phyloP scores from a whole-genome alignment of 371 early-diverging fungal genomes.

The Apophysomyces trapeziformis region DNA sequence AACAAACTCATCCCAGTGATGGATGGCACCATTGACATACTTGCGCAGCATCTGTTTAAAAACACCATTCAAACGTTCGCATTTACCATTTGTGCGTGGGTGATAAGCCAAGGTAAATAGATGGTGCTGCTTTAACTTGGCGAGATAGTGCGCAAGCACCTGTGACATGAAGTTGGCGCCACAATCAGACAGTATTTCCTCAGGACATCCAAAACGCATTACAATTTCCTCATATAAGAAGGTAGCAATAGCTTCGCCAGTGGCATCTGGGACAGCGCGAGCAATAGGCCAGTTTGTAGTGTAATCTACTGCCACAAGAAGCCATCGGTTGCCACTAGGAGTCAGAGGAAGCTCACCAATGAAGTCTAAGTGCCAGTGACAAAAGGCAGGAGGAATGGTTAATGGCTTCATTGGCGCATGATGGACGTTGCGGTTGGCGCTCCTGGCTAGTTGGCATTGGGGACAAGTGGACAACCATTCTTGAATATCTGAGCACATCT shows the following conservation, averaged over 20 bases:
- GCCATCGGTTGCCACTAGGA: too few relatives aligned
- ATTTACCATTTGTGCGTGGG: constrained; percentile 24
- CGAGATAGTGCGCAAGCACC: not conserved
- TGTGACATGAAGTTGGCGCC: constrained; percentile 14
- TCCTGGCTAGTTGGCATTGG: constrained; percentile 10
- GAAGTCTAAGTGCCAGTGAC: too few relatives aligned
- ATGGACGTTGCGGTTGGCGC: too few relatives aligned
- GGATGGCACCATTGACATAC: constrained; percentile 22
- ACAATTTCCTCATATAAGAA: constrained; percentile 40
- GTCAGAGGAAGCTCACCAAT: too few relatives aligned
- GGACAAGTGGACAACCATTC: constrained; percentile 16
- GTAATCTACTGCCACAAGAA: too few relatives aligned
- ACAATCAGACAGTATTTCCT: not conserved
- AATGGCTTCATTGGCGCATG: too few relatives aligned
- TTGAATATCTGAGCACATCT: constrained; percentile 19
- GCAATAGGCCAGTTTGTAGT: constrained; percentile 42
- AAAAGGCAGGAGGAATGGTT: too few relatives aligned
- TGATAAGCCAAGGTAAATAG: constrained; percentile 18
- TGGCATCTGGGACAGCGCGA: constrained; percentile 34
- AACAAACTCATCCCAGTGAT: constrained; percentile 20
- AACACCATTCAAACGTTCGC: constrained; percentile 21
- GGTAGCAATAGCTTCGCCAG: constrained; percentile 32
- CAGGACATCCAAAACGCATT: not conserved
- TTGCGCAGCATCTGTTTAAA: constrained; percentile 23
- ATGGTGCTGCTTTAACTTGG: constrained; percentile 6